Base-by-base conservation (phyloP, 1,284 basidiomycete genomes). In the Boletus semigastroideus region DNA sequence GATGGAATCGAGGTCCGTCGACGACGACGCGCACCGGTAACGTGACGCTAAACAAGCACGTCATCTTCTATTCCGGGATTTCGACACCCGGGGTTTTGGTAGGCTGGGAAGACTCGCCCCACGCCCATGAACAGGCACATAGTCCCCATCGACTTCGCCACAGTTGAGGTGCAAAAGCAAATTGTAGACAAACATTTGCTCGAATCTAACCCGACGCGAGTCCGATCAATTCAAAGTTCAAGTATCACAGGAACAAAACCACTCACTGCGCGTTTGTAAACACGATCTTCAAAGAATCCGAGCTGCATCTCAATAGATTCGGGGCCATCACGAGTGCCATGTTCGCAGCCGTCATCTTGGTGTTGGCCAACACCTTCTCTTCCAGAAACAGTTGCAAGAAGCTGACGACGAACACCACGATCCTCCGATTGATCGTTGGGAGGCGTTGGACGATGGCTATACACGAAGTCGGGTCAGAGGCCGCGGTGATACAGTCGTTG, bases 341-440 rank as follows among this genome's bases (percentile, higher is more conserved):
- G 64, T 90, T 89, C 40, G 82, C 83, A 27, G 83, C 79, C 3
- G 90, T 93, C 91, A 95, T 95, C 73, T 94, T 94, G 43, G 93
- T 95, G 40, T 76, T 70, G 10, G 69, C 72, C 59, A 89, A 78
- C 14, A 89, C 83, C 54, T 81, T 80, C 36, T 90, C 86, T 43
- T 88, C 84, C 52, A 93, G 71, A 72, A 96, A 96, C 46, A 92
- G 72, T 73, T 95, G 93, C 55, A 94, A 70, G 72, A 95, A 95
- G 74, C 87, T 93, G 68, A 95, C 76, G 37, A 94, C 80, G 67
- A 94, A 95, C 51, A 94, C 69, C 17, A 94, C 78, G 12, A 94
- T 92, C 4, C 92, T 79, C 17, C 90, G 78, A 64, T 94, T 92
- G 66, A 91, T 84, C 17, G 85, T 87, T 20, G 94, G 93, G 16